Evolutionary conservation across 2,329 filamentous ascomycete species (phyloP), one percentile per base, ranked within the genome.

Genomic region (Colletotrichum lupini): DNA sequence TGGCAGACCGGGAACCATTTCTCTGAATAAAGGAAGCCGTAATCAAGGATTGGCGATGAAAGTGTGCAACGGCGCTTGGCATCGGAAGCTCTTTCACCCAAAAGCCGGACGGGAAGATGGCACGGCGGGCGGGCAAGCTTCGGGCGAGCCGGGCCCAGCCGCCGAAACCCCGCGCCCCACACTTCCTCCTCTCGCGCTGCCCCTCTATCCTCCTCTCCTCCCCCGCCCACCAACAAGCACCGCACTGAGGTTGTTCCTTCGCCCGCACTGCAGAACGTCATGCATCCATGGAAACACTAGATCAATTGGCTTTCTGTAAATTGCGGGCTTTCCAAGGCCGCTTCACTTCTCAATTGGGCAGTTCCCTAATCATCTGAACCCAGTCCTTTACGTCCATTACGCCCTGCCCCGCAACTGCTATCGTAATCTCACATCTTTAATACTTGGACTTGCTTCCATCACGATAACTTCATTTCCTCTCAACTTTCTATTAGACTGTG

Each of bases 121-220:
- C 28, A 49, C 32, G 35, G 30, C 46, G 49, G 64, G 35, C 63
- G 57, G 52, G 37, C 42, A 9, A 32, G 22, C 49, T 49, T 71
- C 69, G 57, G 57, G 37, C 56, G 67, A 73, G 67, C 71, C 56
- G 57, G 53, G 32, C 53, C 62, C 57, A 63, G 66, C 72, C 26
- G 58, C 68, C 62, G 57, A 72, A 42, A 42, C 63, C 66, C 66
- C 67, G 46, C 60, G 67, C 30, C 46, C 59, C 61, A 22, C 60
- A 52, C 52, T 52, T 61, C 58, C 37, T 5, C 55, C 52, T 56
- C 67, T 61, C 67, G 67, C 42, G 19, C 46, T 59, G 22, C 57
- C 58, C 49, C 49, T 30, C 37, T n/a, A 46, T 42, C 37, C 37
- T 42, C 37, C 19, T 42, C 14, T 42, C 37, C 37, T 42, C 42